Percentiles rank a stretch among this genome's conserved stretches.
Evolutionary conservation across 208 protist species (phyloP).

Genomic region (Wallacemonas sp.): DNA sequence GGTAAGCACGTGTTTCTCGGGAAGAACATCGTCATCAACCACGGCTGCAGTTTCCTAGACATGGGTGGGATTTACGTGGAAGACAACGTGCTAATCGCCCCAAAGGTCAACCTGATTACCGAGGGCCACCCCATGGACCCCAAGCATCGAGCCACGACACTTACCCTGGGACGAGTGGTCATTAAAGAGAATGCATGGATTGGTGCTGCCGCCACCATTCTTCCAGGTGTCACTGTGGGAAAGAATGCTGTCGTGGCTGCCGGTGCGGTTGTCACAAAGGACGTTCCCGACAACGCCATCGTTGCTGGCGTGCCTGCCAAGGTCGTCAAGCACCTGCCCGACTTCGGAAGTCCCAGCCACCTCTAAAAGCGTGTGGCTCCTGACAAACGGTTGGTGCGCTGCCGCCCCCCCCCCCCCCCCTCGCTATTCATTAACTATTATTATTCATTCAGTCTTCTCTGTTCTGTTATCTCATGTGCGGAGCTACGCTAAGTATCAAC

Average conservation of each 20-base stretch:
- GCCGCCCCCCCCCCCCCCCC: too few relatives aligned
- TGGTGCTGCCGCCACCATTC: conserved; percentile 46
- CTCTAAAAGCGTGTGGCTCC: not conserved
- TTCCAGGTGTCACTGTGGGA: conserved; percentile 80
- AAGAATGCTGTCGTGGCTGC: conserved; percentile 65
- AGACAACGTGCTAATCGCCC: conserved; percentile 47
- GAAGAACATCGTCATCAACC: conserved; percentile 64
- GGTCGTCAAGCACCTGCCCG: conserved; percentile 30
- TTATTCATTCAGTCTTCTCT: too few relatives aligned
- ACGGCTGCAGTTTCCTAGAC: conserved; percentile 72
- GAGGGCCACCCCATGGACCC: conserved; percentile 72
- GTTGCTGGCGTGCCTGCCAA: conserved; percentile 76
- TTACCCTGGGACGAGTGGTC: conserved; percentile 42
- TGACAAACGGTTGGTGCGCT: too few relatives aligned
- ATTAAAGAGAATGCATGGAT: conserved; percentile 69
- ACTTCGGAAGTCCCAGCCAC: not conserved
- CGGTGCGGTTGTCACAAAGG: conserved; percentile 79
- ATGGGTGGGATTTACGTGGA: conserved; percentile 59
- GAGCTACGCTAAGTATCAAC: too few relatives aligned
- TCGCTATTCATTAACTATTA: not conserved
- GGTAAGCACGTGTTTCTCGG: conserved; percentile 70
- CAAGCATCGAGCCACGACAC: conserved; percentile 17
- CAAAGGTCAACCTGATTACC: conserved; percentile 68
- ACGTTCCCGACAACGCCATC: conserved; percentile 70
- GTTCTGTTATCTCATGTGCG: too few relatives aligned